Evolutionary conservation across 441 rosid genomes (phyloP), one percentile per base, ranked within the genome.

Genomic region (Codiaeum variegatum): DNA sequence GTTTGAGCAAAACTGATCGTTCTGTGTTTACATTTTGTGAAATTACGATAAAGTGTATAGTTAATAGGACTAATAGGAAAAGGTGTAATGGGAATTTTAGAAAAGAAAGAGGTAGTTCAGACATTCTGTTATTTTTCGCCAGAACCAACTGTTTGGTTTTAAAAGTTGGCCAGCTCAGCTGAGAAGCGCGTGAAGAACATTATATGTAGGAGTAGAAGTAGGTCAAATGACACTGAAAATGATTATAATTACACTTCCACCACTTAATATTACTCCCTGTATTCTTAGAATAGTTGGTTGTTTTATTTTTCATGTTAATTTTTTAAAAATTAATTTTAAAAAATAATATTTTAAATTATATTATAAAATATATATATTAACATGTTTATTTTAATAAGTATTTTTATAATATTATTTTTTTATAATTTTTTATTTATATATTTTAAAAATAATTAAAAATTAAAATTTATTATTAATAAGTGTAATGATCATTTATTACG

Each of bases 11-110:
- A 72, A 82, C 78, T 26, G 88, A n/a, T 71, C 69, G 81, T n/a
- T 94, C 91, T 26, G 71, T 4, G 63, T 44, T 63, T n/a, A 26
- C 69, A 62, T 29, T 21, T 70, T 91, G 96, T 0, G 97, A 83
- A 77, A 77, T 80, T 59, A 83, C 92, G 0, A 19, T 2, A 6
- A 82, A 75, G 81, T 93, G 86, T 19, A 79, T 1, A 36, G 71
- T 73, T 10, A 71, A 11, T 6, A 92, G 70, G 55, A 88, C 40
- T 42, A 88, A 67, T 7, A 83, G 1, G 68, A 78, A 13, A 63
- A 82, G 42, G n/a, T 26, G 16, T 12, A 69, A 42, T 4, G 24
- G 40, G 21, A 29, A 10, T 65, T 55, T 67, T 1, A 46, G 67
- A 34, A 66, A 49, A 19, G 21, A 40, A 0, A 63, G 31, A 81